phyloP scores from a whole-genome alignment of 2,329 filamentous ascomycete genomes.

The Aureobasidium vineae region DNA sequence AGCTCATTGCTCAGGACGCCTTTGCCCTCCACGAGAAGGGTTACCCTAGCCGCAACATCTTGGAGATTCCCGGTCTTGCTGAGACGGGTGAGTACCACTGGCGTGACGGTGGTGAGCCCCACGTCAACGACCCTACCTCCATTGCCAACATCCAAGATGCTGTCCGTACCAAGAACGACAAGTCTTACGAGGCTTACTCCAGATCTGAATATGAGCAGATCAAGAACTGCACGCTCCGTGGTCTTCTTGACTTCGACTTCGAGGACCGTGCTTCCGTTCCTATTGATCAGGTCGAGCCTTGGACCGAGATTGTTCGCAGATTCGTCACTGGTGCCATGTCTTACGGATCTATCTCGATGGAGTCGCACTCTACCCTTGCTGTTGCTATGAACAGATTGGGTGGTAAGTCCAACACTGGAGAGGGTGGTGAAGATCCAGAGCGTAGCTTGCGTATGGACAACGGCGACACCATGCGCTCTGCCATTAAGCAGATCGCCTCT shows the following conservation, averaged over 20 bases:
- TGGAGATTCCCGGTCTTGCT: constrained; percentile 73
- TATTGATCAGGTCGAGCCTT: constrained; percentile 95
- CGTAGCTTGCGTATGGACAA: constrained; percentile 82
- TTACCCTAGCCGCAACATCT: constrained; percentile 76
- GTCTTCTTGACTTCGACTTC: constrained; percentile 94
- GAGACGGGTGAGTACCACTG: constrained; percentile 98
- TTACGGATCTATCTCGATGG: constrained; percentile 97
- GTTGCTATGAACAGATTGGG: constrained; percentile 96
- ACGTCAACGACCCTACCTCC: constrained; percentile 90
- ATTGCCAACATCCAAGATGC: constrained; percentile 98
- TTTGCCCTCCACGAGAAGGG: constrained; percentile 94
- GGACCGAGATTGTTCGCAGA: constrained; percentile 95
- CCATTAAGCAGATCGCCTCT: constrained; percentile 96
- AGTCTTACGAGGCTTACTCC: constrained; percentile 96
- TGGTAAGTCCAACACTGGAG: constrained; percentile 95
- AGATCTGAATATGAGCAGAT: constrained; percentile 92
- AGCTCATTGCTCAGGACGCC: constrained; percentile 88
- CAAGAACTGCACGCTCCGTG: constrained; percentile 92
- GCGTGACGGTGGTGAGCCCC: constrained; percentile 92
- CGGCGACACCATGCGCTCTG: constrained; percentile 93
- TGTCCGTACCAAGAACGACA: constrained; percentile 95
- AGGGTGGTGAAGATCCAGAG: constrained; percentile 94
- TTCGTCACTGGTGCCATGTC: constrained; percentile 99
- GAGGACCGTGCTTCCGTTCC: constrained; percentile 80
- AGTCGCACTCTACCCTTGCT: constrained; percentile 92